Conservation (phyloP, 2,329 filamentous ascomycete species). For the Aureobasidium sp. region DNA sequence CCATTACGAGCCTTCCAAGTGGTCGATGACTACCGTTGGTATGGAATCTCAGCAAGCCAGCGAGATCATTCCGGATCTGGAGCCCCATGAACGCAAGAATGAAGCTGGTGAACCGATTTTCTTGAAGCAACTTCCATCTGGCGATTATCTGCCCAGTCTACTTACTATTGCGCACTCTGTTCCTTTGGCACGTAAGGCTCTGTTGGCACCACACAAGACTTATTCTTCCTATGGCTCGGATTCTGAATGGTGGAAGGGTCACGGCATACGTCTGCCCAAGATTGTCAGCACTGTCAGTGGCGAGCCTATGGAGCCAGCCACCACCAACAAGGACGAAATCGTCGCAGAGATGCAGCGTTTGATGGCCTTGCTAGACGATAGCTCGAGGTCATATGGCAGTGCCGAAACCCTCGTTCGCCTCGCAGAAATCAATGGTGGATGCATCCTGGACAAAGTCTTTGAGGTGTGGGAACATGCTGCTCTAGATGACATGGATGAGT, state of each 20-base stretch:
- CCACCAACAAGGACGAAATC: slow-evolving; percentile 36
- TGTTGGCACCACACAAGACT: slow-evolving; percentile 41
- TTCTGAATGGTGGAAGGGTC: slow-evolving; percentile 55
- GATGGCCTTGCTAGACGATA: slow-evolving; percentile 53
- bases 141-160: slow-evolving; percentile 48
- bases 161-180: slow-evolving; percentile 56
- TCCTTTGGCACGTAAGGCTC: slow-evolving; percentile 48
- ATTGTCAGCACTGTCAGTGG: slow-evolving; percentile 38
- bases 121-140: slow-evolving; percentile 46
- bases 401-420: slow-evolving; percentile 42
- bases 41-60: slow-evolving; percentile 31
- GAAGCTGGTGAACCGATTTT: slow-evolving; percentile 45
- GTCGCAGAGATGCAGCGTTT: slow-evolving; percentile 52
- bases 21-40: slow-evolving; percentile 42
- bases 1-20: slow-evolving; percentile 45
- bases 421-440: slow-evolving; percentile 12
- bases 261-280: slow-evolving; percentile 40
- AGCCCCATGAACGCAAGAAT: slow-evolving; percentile 36
- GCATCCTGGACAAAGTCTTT: slow-evolving; percentile 17
- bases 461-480: slow-evolving; percentile 20
- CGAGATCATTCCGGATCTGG: slow-evolving; percentile 48
- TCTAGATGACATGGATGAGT: slow-evolving; percentile 9
- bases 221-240: slow-evolving; percentile 47
- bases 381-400: slow-evolving; percentile 51
- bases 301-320: slow-evolving; percentile 22